Evolutionary conservation across 192 early-diverging fungal genomes (phyloP), one percentile per base, ranked within the genome.

Genomic region (Haplosporangium gracile): DNA sequence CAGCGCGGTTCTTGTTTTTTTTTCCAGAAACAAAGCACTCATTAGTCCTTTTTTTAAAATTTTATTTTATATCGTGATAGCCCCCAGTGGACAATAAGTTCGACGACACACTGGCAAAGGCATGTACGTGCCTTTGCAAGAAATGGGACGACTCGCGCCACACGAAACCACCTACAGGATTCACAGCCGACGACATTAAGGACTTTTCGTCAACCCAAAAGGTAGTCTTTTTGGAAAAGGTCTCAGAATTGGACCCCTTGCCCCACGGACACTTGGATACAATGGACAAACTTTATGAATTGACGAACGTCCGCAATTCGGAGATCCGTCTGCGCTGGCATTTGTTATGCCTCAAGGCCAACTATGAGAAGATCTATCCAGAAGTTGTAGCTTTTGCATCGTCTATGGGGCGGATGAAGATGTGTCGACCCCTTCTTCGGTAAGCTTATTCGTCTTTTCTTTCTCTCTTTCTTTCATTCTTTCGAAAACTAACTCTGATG

Each of bases 341-440:
- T 78, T 76, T 91, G 80, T 68, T 98, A 32, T 94, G 95, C 72
- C 89, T 99, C 32, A 88, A 92, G 79, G 91, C 95, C 40, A 90
- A 91, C 49, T 95, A 97, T 87, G 93, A 95, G 87, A 89, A 89
- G 22, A 93, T 97, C 43, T 94, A 94, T 76, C 92, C 92, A 36
- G 88, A 93, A 2, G 97, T 98, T 7, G 93, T 94, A 15, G 89
- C 88, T 10, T 98, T 99, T 89, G 82, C 99, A 4, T 93, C 93
- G 18, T 90, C 93, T 51, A 95, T 97, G 81, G 98, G 98, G 1
- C 90, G 98, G 45, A 98, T 99, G 98, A 98, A 98, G 88, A 98
- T 93, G 86, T 94, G 95, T 6, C 89, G 96, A 20, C 97, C 97
- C 39, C 89, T 99, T 29, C 98, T 96, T 82, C 80, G 88, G 88